phyloP scores from a whole-genome alignment of 495 filamentous ascomycete genomes.

The Trichoderma virens region DNA sequence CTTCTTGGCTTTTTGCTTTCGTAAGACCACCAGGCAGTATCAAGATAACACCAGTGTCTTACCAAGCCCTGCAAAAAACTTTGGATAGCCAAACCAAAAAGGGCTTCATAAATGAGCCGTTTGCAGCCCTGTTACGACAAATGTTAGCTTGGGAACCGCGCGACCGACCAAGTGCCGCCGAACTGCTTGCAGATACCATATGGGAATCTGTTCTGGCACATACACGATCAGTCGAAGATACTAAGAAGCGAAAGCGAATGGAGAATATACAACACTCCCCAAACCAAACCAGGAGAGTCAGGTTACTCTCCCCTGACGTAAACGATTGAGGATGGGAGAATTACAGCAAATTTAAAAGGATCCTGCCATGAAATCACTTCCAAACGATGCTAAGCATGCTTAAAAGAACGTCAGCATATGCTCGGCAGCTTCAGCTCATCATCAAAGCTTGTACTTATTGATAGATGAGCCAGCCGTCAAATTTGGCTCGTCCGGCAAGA shows the following conservation, averaged over 20 bases:
- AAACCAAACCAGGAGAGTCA: background rate
- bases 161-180: background rate
- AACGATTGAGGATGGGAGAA: no score
- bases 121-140: background rate
- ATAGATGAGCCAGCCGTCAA: no score
- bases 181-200: background rate
- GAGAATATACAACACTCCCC: background rate
- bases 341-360: no score
- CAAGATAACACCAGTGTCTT: no score
- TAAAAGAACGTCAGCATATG: no score
- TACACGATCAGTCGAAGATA: background rate
- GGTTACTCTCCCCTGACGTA: background rate
- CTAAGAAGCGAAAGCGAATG: background rate
- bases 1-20: background rate
- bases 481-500: no score
- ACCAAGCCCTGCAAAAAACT: background rate
- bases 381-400: no score
- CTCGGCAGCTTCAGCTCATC: no score
- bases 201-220: background rate
- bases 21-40: background rate
- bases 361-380: no score
- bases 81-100: background rate
- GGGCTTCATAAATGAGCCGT: background rate
- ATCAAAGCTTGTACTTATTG: no score
- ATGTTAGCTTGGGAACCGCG: background rate